phyloP scores from a whole-genome alignment of 148 eudicot species.

The Amaranthus cruentus region DNA sequence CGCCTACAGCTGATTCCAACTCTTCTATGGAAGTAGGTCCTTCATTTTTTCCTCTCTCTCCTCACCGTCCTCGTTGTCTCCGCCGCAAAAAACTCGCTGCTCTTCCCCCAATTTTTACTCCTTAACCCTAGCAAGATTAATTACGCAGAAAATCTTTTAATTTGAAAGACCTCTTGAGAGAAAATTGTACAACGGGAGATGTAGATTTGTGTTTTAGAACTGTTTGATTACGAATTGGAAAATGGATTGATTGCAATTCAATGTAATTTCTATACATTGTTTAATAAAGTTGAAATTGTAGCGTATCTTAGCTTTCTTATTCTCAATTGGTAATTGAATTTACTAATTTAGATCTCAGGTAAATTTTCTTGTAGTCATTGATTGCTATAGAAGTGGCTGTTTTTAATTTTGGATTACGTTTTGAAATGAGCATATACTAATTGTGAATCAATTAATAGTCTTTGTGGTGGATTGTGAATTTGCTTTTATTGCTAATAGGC shows the following conservation, averaged over 20 bases:
- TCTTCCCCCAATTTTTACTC: constrained; percentile 16
- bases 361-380: too few species aligned
- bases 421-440: too few species aligned
- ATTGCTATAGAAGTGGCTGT: too few species aligned
- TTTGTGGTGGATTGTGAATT: too few species aligned
- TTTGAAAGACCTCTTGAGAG: neutral
- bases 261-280: too few species aligned
- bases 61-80: constrained; percentile 16
- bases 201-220: neutral
- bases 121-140: neutral
- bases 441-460: too few species aligned
- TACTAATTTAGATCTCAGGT: too few species aligned
- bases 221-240: neutral
- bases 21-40: neutral
- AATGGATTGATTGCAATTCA: neutral
- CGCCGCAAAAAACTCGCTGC: constrained; percentile 21
- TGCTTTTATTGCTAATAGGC: too few species aligned
- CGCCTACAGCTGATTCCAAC: neutral
- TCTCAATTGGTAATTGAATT: too few species aligned
- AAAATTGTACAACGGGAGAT: neutral
- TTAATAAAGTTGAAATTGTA: too few species aligned
- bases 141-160: neutral
- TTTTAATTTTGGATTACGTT: too few species aligned
- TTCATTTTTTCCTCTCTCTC: constrained; percentile 13
- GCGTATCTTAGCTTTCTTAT: too few species aligned